Base-by-base conservation (phyloP, 305 asterid species). In the Fraxinus ornus region DNA sequence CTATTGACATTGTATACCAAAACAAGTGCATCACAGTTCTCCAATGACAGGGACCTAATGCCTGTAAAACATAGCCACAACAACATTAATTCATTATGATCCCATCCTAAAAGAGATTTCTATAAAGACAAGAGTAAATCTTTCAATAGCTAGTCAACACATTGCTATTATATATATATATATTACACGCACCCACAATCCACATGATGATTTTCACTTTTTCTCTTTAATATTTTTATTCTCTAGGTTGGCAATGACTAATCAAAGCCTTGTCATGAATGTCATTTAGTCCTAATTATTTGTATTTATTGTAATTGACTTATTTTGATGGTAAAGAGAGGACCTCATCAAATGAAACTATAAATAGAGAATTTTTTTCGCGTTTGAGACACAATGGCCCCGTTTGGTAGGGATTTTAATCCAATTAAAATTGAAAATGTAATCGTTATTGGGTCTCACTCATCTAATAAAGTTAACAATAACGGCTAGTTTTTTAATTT, bases 11-110 rank as follows among this genome's bases (percentile, higher is more conserved):
- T 79, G 80, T 73, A 41, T 79, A 19, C 82, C 73, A 36, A 68
- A 1, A 39, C 66, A 49, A 77, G 52, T 17, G 41, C 72, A 35
- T 24, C 0, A 13, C 57, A 82, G 72, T 78, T 39, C 52, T 60
- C 36, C 68, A 80, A 12, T 49, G 80, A 47, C 71, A 41, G 57
- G 30, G 82, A 70, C 80, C 75, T 75, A 12, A 41, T 73, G 33
- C 79, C 84, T 66, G 47, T 84, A 41, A 80, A 84, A 77, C 75
- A 64, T 13, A 57, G 62, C 78, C 78, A 82, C 19, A 76, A 62
- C 26, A 21, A 78, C 22, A 32, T 28, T 36, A 68, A 12, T 47
- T 66, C 37, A 82, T 82, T 9, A 70, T 82, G 78, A 78, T 49
- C 22, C 28, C 10, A 70, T 5, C 39, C 55, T 15, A 3, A 30